Conservation (phyloP, 805 yeast genomes). For the Candida sonorensis region DNA sequence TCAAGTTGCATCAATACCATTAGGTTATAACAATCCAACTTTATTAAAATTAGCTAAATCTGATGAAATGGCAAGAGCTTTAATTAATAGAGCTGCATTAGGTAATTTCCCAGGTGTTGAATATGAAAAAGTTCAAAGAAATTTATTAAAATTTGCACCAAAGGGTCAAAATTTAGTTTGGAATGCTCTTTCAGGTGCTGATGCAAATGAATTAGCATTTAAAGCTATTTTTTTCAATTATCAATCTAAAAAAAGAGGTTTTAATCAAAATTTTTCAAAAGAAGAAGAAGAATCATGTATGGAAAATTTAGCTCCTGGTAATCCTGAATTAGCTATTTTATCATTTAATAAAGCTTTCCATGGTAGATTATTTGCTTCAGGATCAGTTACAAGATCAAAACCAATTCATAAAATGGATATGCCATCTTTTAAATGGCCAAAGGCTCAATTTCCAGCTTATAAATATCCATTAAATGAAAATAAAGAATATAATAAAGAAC, state of each 20-base stretch:
- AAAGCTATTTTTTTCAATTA: constrained; percentile 84
- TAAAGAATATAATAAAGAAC: constrained; percentile 66
- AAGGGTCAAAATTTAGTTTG: constrained; percentile 68
- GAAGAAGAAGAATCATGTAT: constrained; percentile 71
- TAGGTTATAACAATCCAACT: constrained; percentile 82
- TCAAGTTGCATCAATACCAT: constrained; percentile 79
- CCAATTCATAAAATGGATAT: constrained; percentile 90
- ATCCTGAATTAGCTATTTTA: constrained; percentile 78
- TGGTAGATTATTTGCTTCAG: constrained; percentile 90
- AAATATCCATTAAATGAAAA: constrained; percentile 81
- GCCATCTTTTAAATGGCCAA: constrained; percentile 96
- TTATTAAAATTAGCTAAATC: constrained; percentile 62
- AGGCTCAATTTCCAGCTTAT: constrained; percentile 77
- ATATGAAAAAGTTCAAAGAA: constrained; percentile 42
- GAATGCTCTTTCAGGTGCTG: constrained; percentile 81
- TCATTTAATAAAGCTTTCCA: constrained; percentile 90
- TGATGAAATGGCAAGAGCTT: constrained; percentile 62
- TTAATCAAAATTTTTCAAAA: constrained; percentile 46
- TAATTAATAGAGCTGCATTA: constrained; percentile 78
- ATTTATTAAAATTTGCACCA: constrained; percentile 69
- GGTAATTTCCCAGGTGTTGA: constrained; percentile 76
- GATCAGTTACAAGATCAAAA: constrained; percentile 86
- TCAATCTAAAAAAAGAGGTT: constrained; percentile 64
- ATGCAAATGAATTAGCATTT: constrained; percentile 84
- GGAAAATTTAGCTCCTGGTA: constrained; percentile 81